Percentiles rank a stretch among this genome's conserved stretches.
Conservation (phyloP, 148 eudicot genomes). For the Amaranthus palmeri region DNA sequence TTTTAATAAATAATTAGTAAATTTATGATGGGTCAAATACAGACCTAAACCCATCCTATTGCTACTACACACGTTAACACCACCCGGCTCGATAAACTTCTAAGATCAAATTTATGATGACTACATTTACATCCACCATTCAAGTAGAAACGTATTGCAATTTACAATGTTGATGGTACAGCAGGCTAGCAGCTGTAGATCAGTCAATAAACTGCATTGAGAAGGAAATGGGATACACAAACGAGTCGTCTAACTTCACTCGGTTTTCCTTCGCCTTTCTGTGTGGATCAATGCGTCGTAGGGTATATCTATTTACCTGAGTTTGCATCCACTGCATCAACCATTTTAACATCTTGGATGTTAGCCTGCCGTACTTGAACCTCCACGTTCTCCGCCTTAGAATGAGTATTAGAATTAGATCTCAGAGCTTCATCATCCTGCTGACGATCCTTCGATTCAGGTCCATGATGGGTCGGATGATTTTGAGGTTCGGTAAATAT, state of each 20-base stretch:
- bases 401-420: constrained; percentile 9
- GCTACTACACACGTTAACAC: too few relatives aligned
- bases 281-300: constrained; percentile 8
- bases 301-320: not conserved
- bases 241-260: constrained; percentile 23
- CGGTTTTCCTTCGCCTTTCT: constrained; percentile 3
- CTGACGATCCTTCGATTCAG: constrained; percentile 3
- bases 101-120: too few relatives aligned
- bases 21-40: too few relatives aligned
- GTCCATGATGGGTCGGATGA: constrained; percentile 5
- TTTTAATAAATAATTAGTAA: too few relatives aligned
- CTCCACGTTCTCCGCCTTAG: constrained; percentile 9
- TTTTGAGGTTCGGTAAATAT: constrained; percentile 27
- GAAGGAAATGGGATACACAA: not conserved
- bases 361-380: constrained; percentile 8
- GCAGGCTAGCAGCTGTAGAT: not conserved
- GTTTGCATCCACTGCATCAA: constrained; percentile 16
- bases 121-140: not conserved
- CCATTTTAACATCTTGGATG: constrained; percentile 31
- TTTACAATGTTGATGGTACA: not conserved
- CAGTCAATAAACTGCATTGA: constrained; percentile 1
- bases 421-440: constrained; percentile 13
- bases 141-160: not conserved
- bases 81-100: too few relatives aligned
- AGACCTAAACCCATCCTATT: too few relatives aligned